phyloP scores from a whole-genome alignment of 176 grass and related monocot species.

The Alopecurus myosuroides region DNA sequence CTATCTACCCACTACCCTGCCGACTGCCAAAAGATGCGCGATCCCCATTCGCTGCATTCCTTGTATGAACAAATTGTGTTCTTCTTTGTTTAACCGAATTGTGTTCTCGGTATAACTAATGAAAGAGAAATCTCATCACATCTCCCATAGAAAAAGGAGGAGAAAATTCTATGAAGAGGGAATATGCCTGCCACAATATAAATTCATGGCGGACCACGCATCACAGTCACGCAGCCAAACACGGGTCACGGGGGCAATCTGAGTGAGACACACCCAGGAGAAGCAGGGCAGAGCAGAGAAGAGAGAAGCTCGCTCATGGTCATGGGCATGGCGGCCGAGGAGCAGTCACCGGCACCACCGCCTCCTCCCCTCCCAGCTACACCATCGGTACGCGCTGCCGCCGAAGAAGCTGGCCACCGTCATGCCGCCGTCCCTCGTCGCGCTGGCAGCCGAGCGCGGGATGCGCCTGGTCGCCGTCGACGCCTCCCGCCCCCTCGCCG shows the following conservation, averaged over 20 bases:
- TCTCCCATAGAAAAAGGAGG: too few species aligned
- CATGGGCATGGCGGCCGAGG: background rate
- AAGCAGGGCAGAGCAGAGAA: background rate
- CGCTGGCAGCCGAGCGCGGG: conserved; percentile 22
- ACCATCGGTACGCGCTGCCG: conserved; percentile 51
- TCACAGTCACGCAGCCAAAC: too few species aligned
- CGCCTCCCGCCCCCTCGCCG: conserved; percentile 23
- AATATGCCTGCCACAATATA: background rate
- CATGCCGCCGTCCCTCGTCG: conserved; percentile 55
- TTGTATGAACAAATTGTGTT: background rate
- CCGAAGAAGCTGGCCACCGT: conserved; percentile 60
- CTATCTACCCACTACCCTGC: too few species aligned
- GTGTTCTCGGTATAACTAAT: background rate
- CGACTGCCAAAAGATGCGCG: background rate
- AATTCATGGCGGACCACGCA: background rate
- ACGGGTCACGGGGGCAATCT: background rate
- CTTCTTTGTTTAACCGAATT: background rate
- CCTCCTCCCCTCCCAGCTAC: background rate
- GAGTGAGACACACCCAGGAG: background rate
- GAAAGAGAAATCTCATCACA: too few species aligned
- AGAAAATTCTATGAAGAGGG: background rate
- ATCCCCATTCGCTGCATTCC: background rate
- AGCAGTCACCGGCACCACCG: background rate
- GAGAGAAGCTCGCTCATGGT: background rate
- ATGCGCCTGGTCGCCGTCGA: conserved; percentile 51